These are phyloP conservation scores for Suillus variegatus DNA, from an alignment of 768 basidiomycete species.

Conservation along the genomic window DNA sequence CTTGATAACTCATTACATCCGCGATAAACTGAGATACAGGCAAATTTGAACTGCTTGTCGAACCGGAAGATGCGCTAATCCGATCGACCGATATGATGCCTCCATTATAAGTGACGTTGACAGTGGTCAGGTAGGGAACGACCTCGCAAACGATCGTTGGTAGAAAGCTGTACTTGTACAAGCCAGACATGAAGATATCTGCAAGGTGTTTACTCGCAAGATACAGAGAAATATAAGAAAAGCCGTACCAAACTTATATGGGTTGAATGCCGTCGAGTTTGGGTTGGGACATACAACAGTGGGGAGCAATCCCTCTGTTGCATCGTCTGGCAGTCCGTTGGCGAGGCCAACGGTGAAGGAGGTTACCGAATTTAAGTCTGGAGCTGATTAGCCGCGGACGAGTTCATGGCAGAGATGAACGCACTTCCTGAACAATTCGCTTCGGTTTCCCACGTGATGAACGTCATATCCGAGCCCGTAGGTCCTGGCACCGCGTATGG, in stretches of 20 bases:
- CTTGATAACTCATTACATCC: conserved; percentile 1
- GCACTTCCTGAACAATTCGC: conserved; percentile 6
- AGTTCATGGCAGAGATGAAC: background rate
- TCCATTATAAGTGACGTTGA: conserved; percentile 16
- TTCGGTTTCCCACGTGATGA: background rate
- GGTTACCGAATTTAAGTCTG: background rate
- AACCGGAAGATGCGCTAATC: background rate
- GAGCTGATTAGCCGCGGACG: background rate
- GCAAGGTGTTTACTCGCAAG: conserved; percentile 7
- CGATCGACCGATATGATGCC: background rate
- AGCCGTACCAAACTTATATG: conserved; percentile 2
- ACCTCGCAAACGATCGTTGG: conserved; percentile 12
- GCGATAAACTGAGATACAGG: conserved; percentile 1
- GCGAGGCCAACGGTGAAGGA: background rate
- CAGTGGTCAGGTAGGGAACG: conserved; percentile 13
- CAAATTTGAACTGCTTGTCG: background rate
- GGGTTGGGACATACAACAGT: conserved; percentile 7
- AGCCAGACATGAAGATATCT: conserved; percentile 1
- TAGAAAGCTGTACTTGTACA: conserved; percentile 18
- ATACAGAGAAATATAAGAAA: background rate
- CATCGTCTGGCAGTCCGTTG: background rate
- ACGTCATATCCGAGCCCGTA: too few relatives aligned
- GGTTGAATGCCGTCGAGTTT: background rate
- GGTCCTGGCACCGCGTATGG: background rate
- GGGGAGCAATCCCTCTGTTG: conserved; percentile 7